Evolutionary conservation across 2,329 filamentous ascomycete genomes (phyloP).

Genomic region (Salinomyces thailandicus): DNA sequence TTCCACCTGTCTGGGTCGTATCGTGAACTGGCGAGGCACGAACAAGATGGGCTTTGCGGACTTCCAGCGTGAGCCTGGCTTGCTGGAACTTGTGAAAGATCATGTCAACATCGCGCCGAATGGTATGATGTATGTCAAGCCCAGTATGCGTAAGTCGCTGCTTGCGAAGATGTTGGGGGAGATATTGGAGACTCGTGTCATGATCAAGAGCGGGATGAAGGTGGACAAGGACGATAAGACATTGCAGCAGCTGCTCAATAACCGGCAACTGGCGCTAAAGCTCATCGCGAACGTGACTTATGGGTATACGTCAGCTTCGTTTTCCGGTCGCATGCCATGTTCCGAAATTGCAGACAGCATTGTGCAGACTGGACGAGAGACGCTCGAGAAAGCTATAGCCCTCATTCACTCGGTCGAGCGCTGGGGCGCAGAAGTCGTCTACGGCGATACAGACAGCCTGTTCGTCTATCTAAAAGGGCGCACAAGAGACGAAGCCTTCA

Average conservation of each 20-base stretch:
- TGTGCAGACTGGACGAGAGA: conserved; percentile 90
- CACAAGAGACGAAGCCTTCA: conserved; percentile 78
- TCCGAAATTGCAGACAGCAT: conserved; percentile 97
- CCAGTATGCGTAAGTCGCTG: conserved; percentile 76
- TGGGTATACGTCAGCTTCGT: conserved; percentile 92
- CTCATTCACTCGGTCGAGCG: conserved; percentile 76
- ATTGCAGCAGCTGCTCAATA: conserved; percentile 80
- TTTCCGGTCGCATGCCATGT: conserved; percentile 95
- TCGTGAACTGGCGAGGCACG: conserved; percentile 75
- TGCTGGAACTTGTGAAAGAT: conserved; percentile 69
- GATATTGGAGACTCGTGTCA: conserved; percentile 88
- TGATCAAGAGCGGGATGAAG: conserved; percentile 98
- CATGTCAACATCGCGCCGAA: conserved; percentile 90
- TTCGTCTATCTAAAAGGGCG: conserved; percentile 85
- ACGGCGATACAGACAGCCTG: conserved; percentile 92
- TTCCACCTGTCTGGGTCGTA: conserved; percentile 83
- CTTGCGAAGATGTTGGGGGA: conserved; percentile 94
- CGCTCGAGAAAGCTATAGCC: conserved; percentile 84
- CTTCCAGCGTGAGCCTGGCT: conserved; percentile 63
- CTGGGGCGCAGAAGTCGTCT: conserved; percentile 95
- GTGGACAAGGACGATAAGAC: conserved; percentile 77
- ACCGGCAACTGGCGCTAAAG: conserved; percentile 86
- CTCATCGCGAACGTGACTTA: conserved; percentile 98
- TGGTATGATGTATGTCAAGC: conserved; percentile 88
- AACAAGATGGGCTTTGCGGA: conserved; percentile 94